Base-by-base conservation (phyloP, 1,139 yeast species). In the Diutina siamensis region DNA sequence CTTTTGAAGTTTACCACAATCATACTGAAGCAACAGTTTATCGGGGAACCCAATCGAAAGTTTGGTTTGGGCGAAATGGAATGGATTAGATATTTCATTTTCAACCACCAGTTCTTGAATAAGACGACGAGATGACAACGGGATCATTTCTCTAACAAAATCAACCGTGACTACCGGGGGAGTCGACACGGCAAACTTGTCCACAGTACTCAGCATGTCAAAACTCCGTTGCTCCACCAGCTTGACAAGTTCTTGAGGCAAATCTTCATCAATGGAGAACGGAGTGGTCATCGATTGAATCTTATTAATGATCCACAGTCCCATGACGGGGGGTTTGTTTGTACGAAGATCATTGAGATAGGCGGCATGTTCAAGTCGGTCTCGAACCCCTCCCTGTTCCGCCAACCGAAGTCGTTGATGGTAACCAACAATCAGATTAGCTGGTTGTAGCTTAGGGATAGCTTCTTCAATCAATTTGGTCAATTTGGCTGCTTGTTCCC, bases 41-140 rank as follows among this genome's bases (percentile, higher is more conserved):
- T 94, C 98, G 0, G 99, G 99, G 60, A 94, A 94, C 15, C 95
- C 97, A 55, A 94, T 87, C 0, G 97, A 83, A 45, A 88, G 67
- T 56, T 88, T 85, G 18, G 87, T 84, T 60, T 92, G 97, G 1
- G 94, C 67, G 50, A 80, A 79, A 57, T 88, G 96, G 64, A 87
- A 82, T 13, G 95, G 88, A 45, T 71, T 71, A 1, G 57, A 57
- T 48, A 83, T 80, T 8, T 59, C 63, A 18, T 72, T 56, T 40
- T 51, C 53, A 3, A 61, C 59, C 13, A 65, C 68, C 33, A 69
- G 68, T 41, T 58, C 59, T 47, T 58, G 55, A 1, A 76, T 55
- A 45, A 56, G 62, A 4, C 57, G 50, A 55, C 66, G 56, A 45
- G 62, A 54, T 46, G 65, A 49, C 40, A 58, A 20, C 1, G 80